These are phyloP conservation scores for Pseudocercospora ulei DNA, from an alignment of 2,329 filamentous ascomycete genomes.

Conservation along the genomic window DNA sequence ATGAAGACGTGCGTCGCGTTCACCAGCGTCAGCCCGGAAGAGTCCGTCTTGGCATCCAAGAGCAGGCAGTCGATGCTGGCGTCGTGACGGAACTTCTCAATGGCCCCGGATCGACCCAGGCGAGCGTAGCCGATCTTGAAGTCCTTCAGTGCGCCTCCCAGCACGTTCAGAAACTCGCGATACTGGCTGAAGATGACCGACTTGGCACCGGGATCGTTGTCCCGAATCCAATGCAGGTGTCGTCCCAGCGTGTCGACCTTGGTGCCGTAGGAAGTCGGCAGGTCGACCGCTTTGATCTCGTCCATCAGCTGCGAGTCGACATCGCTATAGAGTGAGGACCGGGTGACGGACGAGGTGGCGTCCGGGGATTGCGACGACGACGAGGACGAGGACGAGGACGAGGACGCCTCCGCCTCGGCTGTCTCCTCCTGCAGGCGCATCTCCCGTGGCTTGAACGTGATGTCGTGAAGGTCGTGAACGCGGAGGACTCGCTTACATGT, in stretches of 20 bases:
- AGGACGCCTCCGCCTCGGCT: slow-evolving; percentile 12
- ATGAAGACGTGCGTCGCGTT: slow-evolving; percentile 91
- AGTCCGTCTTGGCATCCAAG: slow-evolving; percentile 78
- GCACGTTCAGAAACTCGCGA: slow-evolving; percentile 65
- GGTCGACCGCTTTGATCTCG: slow-evolving; percentile 72
- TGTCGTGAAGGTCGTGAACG: slow-evolving; percentile 65
- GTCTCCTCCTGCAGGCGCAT: slow-evolving; percentile 56
- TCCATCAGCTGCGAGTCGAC: slow-evolving; percentile 61
- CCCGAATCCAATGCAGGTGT: slow-evolving; percentile 75
- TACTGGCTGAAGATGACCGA: slow-evolving; percentile 93
- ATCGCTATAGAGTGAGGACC: slow-evolving; percentile 59
- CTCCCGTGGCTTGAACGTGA: slow-evolving; percentile 68
- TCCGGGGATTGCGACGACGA: slow-evolving; percentile 12
- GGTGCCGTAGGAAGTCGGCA: slow-evolving; percentile 64
- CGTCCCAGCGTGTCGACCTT: slow-evolving; percentile 69
- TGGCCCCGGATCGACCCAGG: slow-evolving; percentile 59
- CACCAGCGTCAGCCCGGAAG: slow-evolving; percentile 80
- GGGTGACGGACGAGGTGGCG: slow-evolving; percentile 14
- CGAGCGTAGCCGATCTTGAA: slow-evolving; percentile 65
- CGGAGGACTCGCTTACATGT: slow-evolving; percentile 66
- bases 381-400: no score
- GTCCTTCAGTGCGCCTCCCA: slow-evolving; percentile 58
- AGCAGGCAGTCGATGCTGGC: slow-evolving; percentile 70
- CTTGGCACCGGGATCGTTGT: slow-evolving; percentile 77
- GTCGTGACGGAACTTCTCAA: slow-evolving; percentile 67